Percentiles rank a stretch among this genome's conserved stretches.
Evolutionary conservation across 2,329 filamentous ascomycete genomes (phyloP).

Genomic region (Chaetomiaceae sp.): DNA sequence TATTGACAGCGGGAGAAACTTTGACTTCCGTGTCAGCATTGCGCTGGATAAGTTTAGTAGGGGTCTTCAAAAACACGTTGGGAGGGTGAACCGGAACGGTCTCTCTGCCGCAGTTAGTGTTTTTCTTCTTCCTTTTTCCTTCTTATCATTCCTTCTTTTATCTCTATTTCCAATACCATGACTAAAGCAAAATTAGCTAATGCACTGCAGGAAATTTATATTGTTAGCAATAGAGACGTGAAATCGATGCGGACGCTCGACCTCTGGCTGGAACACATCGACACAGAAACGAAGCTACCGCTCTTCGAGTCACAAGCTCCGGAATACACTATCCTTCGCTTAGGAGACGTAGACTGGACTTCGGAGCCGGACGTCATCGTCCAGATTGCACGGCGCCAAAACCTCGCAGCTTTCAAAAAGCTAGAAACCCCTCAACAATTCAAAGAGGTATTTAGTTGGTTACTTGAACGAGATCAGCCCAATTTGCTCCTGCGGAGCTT

Average conservation of each 20-base stretch:
- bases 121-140: no score
- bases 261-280: slow-evolving; percentile 38
- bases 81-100: slow-evolving; percentile 35
- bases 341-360: slow-evolving; percentile 25
- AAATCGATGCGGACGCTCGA: slow-evolving; percentile 35
- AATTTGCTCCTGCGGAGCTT: slow-evolving; percentile 13
- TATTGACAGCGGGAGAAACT: slow-evolving; percentile 17
- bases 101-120: slow-evolving; percentile 36
- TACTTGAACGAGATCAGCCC: slow-evolving; percentile 15
- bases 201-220: slow-evolving; percentile 42
- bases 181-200: no score
- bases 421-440: slow-evolving; percentile 9
- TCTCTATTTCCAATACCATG: no score
- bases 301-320: slow-evolving; percentile 34
- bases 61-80: slow-evolving; percentile 35
- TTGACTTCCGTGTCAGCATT: slow-evolving; percentile 29
- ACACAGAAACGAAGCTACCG: slow-evolving; percentile 36
- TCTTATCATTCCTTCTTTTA: no score
- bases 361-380: neutral
- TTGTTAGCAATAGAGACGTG: slow-evolving; percentile 40
- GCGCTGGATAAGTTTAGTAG: slow-evolving; percentile 37
- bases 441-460: slow-evolving; percentile 21
- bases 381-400: slow-evolving; percentile 3
- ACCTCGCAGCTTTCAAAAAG: neutral
- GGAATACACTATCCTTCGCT: slow-evolving; percentile 32